Evolutionary conservation across 768 basidiomycete genomes (phyloP).

Genomic region (Pisolithus albus): DNA sequence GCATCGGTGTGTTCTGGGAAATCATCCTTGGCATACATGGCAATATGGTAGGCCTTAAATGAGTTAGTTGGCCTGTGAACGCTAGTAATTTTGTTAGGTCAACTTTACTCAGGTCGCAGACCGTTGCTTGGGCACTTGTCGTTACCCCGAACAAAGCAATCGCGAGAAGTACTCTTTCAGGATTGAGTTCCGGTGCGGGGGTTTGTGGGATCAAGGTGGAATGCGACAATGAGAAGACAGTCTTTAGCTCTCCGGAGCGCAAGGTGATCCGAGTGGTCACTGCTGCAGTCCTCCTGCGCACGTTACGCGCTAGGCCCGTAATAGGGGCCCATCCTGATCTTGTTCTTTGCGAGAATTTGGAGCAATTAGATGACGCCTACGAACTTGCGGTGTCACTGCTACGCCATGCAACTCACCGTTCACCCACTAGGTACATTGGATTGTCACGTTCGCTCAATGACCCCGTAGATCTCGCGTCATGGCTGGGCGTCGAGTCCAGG

Average conservation of each 20-base stretch:
- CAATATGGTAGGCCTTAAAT: constrained; percentile 55
- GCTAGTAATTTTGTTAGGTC: constrained; percentile 38
- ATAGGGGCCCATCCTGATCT: constrained; percentile 42
- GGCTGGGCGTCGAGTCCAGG: constrained; percentile 66
- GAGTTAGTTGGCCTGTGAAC: background rate
- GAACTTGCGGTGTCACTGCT: constrained; percentile 78
- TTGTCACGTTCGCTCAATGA: constrained; percentile 76
- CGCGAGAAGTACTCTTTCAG: constrained; percentile 49
- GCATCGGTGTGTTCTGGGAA: constrained; percentile 82
- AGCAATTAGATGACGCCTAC: constrained; percentile 73
- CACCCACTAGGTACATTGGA: constrained; percentile 68
- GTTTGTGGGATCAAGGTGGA: constrained; percentile 36
- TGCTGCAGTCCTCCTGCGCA: constrained; percentile 42
- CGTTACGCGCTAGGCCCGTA: constrained; percentile 30
- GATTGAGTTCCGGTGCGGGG: constrained; percentile 39
- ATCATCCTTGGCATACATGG: constrained; percentile 60
- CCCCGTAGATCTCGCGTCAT: constrained; percentile 70
- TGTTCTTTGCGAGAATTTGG: constrained; percentile 79
- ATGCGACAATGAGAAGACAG: constrained; percentile 18
- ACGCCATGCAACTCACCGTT: constrained; percentile 53
- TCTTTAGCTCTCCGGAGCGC: constrained; percentile 32
- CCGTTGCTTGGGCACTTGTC: constrained; percentile 53
- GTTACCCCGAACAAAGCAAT: constrained; percentile 53
- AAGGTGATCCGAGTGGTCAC: constrained; percentile 53
- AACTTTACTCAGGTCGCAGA: constrained; percentile 36